Conservation (phyloP, 164 flowering plant species). For the Magnolia changhungtana region DNA sequence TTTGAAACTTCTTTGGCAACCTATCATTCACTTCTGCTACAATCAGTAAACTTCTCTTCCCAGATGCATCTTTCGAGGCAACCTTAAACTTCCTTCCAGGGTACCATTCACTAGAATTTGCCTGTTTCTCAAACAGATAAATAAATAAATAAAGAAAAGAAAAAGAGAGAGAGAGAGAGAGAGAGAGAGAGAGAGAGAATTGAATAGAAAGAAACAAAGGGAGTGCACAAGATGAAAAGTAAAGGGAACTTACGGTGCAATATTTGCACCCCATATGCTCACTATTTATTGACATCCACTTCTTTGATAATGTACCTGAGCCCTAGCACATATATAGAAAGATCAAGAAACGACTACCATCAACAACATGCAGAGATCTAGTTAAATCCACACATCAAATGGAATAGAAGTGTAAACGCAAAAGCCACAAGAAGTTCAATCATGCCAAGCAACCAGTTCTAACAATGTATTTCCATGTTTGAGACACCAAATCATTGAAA, state of each 20-base stretch:
- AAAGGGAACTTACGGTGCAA: slow-evolving; percentile 57
- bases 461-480: neutral
- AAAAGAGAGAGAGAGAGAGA: no score
- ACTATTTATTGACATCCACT: neutral
- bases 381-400: neutral
- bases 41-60: slow-evolving; percentile 37
- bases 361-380: neutral
- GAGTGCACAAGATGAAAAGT: neutral
- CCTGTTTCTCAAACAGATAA: slow-evolving; percentile 32
- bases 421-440: neutral
- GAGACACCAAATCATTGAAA: neutral
- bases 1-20: slow-evolving; percentile 26
- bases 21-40: slow-evolving; percentile 51
- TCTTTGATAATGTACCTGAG: slow-evolving; percentile 14
- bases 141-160: no score
- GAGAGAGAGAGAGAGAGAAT: neutral
- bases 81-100: slow-evolving; percentile 66
- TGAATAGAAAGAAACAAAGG: slow-evolving; percentile 9
- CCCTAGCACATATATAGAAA: slow-evolving; percentile 38
- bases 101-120: slow-evolving; percentile 37
- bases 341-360: slow-evolving; percentile 12
- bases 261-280: slow-evolving; percentile 54
- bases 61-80: slow-evolving; percentile 44
- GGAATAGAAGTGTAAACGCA: neutral
- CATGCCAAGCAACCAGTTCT: neutral